Conservation (phyloP, 106 monocot genomes). For the Gastrodia elata region DNA sequence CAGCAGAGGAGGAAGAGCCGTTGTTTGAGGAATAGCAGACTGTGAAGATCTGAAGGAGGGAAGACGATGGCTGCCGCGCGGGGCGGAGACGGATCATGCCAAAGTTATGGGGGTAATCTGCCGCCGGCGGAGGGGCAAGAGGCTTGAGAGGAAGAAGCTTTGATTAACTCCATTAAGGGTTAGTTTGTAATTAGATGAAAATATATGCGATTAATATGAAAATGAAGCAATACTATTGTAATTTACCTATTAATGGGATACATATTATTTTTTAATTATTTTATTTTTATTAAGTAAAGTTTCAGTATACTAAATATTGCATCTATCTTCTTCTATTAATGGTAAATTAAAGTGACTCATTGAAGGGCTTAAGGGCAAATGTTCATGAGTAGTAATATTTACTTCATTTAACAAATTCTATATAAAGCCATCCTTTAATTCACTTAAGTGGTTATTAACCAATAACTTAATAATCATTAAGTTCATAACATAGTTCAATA, state of each 20-base stretch:
- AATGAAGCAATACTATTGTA: background rate
- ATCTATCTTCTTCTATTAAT: no score
- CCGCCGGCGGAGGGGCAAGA: background rate
- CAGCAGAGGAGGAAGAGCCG: background rate
- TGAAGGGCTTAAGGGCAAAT: no score
- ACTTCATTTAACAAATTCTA: no score
- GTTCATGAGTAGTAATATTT: no score
- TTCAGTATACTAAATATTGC: no score
- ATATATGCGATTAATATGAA: background rate
- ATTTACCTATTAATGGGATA: background rate
- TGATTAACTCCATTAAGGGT: background rate
- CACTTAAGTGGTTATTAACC: no score
- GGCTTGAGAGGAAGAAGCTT: background rate
- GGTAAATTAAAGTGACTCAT: no score
- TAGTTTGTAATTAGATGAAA: background rate
- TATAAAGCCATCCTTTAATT: no score
- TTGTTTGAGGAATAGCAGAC: background rate
- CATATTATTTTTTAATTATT: no score
- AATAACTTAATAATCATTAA: no score
- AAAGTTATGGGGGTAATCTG: background rate
- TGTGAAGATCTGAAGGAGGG: background rate
- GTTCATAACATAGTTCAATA: no score
- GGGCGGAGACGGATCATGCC: constrained; percentile 8
- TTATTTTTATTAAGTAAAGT: no score
- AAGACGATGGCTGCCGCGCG: background rate